Conservation (phyloP, 2,329 filamentous ascomycete genomes). For the Clarireedia homoeocarpa region DNA sequence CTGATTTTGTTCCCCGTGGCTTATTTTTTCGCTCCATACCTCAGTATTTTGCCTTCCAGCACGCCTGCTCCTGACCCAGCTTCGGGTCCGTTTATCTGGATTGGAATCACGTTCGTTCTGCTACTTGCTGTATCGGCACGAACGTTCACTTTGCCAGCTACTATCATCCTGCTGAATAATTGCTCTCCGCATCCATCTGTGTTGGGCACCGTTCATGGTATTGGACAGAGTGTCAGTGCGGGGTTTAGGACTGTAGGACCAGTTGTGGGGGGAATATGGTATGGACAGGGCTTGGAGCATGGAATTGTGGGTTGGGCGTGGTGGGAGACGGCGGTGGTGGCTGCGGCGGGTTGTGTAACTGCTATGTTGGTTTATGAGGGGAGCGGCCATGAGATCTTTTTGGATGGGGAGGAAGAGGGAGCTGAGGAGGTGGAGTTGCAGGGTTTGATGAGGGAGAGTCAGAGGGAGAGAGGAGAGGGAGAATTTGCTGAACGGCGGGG, state of each 20-base stretch:
- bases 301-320: slow-evolving; percentile 49
- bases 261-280: slow-evolving; percentile 44
- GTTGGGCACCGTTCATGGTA: slow-evolving; percentile 49
- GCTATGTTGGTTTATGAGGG: slow-evolving; percentile 9
- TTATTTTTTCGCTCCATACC: slow-evolving; percentile 60
- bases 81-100: slow-evolving; percentile 45
- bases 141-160: slow-evolving; percentile 51
- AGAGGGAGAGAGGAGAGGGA: neutral
- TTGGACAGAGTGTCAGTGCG: slow-evolving; percentile 47
- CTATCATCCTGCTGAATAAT: slow-evolving; percentile 54
- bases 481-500: neutral
- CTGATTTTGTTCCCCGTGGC: slow-evolving; percentile 59
- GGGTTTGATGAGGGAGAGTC: neutral
- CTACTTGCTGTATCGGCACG: slow-evolving; percentile 49
- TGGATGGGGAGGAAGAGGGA: neutral
- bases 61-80: slow-evolving; percentile 30
- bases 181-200: slow-evolving; percentile 47
- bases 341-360: neutral
- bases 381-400: slow-evolving; percentile 1
- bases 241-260: slow-evolving; percentile 49
- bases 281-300: slow-evolving; percentile 43
- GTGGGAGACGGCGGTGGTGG: slow-evolving; percentile 37
- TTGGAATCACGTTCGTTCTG: slow-evolving; percentile 44
- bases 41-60: slow-evolving; percentile 40
- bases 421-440: slow-evolving; percentile 3